Percentiles rank a stretch among this genome's conserved stretches.
These are phyloP conservation scores for Metarhizium rileyi DNA, from an alignment of 2,329 filamentous ascomycete genomes.

Conservation along the genomic window DNA sequence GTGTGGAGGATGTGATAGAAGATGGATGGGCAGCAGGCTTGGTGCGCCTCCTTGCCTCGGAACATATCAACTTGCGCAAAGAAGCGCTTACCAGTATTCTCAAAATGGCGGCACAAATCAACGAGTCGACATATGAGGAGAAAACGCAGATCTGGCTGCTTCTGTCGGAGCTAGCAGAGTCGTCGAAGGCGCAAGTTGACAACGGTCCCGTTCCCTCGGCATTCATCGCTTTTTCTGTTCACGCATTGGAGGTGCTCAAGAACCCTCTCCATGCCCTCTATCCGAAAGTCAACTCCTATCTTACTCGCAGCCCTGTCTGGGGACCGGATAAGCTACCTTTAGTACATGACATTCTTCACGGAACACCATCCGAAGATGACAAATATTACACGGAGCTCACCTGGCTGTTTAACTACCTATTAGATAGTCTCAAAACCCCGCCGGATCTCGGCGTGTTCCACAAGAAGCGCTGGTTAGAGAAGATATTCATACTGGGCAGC, in stretches of 20 bases:
- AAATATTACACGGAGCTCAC: conserved; percentile 61
- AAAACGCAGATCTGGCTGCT: conserved; percentile 72
- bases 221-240: conserved; percentile 64
- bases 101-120: conserved; percentile 53
- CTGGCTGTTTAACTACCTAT: conserved; percentile 65
- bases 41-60: conserved; percentile 65
- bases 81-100: conserved; percentile 64
- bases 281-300: conserved; percentile 74
- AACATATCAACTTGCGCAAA: conserved; percentile 64
- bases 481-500: conserved; percentile 57
- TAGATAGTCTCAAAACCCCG: conserved; percentile 53
- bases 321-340: conserved; percentile 62
- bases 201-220: conserved; percentile 57
- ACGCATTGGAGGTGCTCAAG: conserved; percentile 58
- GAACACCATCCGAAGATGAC: conserved; percentile 63
- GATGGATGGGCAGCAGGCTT: conserved; percentile 63
- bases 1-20: conserved; percentile 68
- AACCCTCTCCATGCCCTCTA: conserved; percentile 78
- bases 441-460: conserved; percentile 52
- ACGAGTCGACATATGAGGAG: conserved; percentile 63
- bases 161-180: conserved; percentile 71
- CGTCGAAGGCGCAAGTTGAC: conserved; percentile 46
- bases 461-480: conserved; percentile 61
- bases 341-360: conserved; percentile 51
- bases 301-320: conserved; percentile 73